A percentile compares a stretch with the other conserved stretches of the same genome.
Conservation (phyloP, 1,139 yeast genomes). For the Protomyces arabidopsidicola region DNA sequence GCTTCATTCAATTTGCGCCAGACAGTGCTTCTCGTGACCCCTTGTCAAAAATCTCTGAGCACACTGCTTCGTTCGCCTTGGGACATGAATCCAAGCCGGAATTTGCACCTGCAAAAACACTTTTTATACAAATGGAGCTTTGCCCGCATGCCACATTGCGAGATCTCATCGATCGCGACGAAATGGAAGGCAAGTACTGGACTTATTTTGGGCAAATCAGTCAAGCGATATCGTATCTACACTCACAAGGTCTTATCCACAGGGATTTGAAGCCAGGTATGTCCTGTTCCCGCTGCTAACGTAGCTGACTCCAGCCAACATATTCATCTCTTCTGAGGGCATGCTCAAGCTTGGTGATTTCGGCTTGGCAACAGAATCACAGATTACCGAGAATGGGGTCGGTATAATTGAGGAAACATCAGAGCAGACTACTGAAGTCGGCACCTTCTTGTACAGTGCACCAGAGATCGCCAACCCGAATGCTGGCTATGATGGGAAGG, state of each 20-base stretch:
- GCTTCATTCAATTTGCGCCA: constrained; percentile 35
- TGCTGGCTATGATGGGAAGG: constrained; percentile 37
- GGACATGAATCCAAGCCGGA: background rate
- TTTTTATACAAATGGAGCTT: constrained; percentile 93
- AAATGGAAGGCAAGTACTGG: constrained; percentile 83
- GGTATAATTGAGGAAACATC: constrained; percentile 36
- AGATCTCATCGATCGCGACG: constrained; percentile 75
- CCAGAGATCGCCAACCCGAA: constrained; percentile 48
- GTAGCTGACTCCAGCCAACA: constrained; percentile 56
- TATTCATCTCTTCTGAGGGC: constrained; percentile 84
- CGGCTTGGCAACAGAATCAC: constrained; percentile 64
- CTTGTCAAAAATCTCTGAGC: constrained; percentile 30
- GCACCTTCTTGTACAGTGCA: constrained; percentile 90
- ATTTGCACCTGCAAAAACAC: constrained; percentile 42
- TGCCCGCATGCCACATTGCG: constrained; percentile 88
- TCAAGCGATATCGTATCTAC: constrained; percentile 89
- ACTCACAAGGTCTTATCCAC: constrained; percentile 89
- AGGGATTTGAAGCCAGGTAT: constrained; percentile 70
- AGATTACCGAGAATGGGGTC: background rate
- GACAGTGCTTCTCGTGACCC: constrained; percentile 29
- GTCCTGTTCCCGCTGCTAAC: background rate
- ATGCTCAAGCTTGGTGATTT: constrained; percentile 95
- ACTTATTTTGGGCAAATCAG: constrained; percentile 77
- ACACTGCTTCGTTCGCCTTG: constrained; percentile 28
- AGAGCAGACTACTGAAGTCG: constrained; percentile 46